These are phyloP conservation scores for Cerioporus squamosus DNA, from an alignment of 1,284 basidiomycete genomes.

Conservation along the genomic window DNA sequence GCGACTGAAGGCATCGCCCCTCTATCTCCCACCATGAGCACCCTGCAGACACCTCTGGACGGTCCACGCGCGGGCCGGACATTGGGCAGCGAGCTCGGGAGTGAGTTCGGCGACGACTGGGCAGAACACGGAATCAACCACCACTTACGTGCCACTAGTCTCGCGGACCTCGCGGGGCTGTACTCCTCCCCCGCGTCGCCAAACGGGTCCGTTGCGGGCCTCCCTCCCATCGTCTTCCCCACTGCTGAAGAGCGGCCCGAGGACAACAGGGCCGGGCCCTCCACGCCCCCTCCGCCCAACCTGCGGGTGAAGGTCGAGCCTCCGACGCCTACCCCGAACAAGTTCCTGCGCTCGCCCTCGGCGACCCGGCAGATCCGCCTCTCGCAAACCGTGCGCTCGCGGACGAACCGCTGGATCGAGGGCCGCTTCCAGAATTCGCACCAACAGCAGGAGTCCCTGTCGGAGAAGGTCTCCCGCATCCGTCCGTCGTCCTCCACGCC, in stretches of 20 bases:
- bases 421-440: constrained; percentile 43
- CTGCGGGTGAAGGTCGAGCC: constrained; percentile 27
- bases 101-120: constrained; percentile 46
- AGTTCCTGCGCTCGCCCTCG: constrained; percentile 20
- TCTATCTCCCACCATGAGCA: constrained; percentile 27
- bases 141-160: constrained; percentile 53
- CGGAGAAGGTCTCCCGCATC: constrained; percentile 7
- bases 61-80: constrained; percentile 39
- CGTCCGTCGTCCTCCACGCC: constrained; percentile 7
- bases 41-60: constrained; percentile 23
- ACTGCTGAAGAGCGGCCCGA: constrained; percentile 1
- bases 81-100: constrained; percentile 60
- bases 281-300: constrained; percentile 19
- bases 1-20: constrained; percentile 28
- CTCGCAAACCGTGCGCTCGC: constrained; percentile 55
- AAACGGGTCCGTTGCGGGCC: constrained; percentile 3
- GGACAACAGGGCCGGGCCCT: constrained; percentile 10
- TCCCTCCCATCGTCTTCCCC: constrained; percentile 20
- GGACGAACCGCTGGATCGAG: constrained; percentile 59
- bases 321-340: constrained; percentile 28
- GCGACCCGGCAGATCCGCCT: constrained; percentile 45
- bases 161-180: constrained; percentile 48
- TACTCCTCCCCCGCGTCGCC: constrained; percentile 28
- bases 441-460: constrained; percentile 1
- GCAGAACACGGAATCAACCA: constrained; percentile 42